Base-by-base conservation (phyloP, 1,284 basidiomycete genomes). In the Somion occarium region DNA sequence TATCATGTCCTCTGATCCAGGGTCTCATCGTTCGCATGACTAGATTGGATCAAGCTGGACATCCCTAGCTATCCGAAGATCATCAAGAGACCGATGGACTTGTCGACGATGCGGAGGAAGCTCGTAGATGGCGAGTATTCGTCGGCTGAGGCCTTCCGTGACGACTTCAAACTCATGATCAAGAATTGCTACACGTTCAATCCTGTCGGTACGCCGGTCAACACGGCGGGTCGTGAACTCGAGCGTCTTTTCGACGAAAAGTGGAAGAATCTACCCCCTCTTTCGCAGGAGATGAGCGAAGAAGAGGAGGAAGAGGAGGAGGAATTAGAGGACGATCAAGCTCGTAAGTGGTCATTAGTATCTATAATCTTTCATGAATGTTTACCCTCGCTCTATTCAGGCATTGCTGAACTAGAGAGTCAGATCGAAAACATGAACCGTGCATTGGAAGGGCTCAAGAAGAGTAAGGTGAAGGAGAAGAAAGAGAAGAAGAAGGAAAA, bases 171-270 rank as follows among this genome's bases (percentile, higher is more conserved):
- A 67, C 76, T 96, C 56, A 92, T 99, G 84, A 88, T 98, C 62
- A 79, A 83, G 53, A 99, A 99, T 68, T 98, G 95, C 65, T 88
- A 88, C 65, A 74, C 79, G 1, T 99, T 96, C 77, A 99, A 99
- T 61, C 93, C 93, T 4, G 76, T 83, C 5, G 91, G 88, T 26
- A 91, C 93, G 19, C 82, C 85, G 34, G 96, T 99, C 48, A 85
- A 93, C 64, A 78, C 83, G 51, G 87, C 91, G 19, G 94, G 92
- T 5, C 78, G 82, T 46, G 83, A 91, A 49, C 73, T 98, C 20
- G 84, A 94, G 65, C 79, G 81, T 37, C 69, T 94, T 22, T 99
- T 98, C 71, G 86, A 95, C 51, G 90, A 93, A 59, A 97, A 95
- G 70, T 95, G 91, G 91, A 80, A 80, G 64, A 74, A 73, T 45